Percentiles rank a stretch among this genome's conserved stretches.
phyloP scores from a whole-genome alignment of 2,329 filamentous ascomycete genomes.

The Paramyrothecium roridum region DNA sequence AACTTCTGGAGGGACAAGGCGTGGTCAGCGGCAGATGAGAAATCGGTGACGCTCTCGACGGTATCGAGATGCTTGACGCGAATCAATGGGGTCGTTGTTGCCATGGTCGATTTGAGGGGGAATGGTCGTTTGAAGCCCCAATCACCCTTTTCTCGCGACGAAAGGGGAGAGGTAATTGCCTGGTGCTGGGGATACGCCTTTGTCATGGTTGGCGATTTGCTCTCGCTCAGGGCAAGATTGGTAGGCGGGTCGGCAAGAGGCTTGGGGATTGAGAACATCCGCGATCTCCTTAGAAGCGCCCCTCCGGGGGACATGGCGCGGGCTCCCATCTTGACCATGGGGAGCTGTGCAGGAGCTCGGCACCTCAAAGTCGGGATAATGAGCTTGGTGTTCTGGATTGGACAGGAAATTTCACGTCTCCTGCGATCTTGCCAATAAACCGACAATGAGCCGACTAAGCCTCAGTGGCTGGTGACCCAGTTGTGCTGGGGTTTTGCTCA shows the following conservation, averaged over 20 bases:
- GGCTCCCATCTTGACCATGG: conserved; percentile 25
- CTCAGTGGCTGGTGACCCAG: background rate
- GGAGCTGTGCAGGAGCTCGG: conserved; percentile 22
- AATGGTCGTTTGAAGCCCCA: conserved; percentile 90
- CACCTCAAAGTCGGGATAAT: conserved; percentile 15
- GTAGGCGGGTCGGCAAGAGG: conserved; percentile 65
- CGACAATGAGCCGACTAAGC: background rate
- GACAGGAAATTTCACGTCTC: conserved; percentile 25
- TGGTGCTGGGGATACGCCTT: conserved; percentile 77
- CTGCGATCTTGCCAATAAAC: background rate
- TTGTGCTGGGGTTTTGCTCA: background rate
- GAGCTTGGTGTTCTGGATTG: conserved; percentile 10
- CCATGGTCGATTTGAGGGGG: conserved; percentile 70
- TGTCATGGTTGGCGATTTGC: conserved; percentile 50
- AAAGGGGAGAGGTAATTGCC: conserved; percentile 72
- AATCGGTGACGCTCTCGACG: conserved; percentile 85
- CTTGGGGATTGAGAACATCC: conserved; percentile 82
- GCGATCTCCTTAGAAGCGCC: conserved; percentile 77
- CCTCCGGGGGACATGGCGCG: conserved; percentile 55
- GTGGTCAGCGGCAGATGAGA: conserved; percentile 78
- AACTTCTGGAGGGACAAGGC: conserved; percentile 79
- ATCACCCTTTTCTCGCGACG: conserved; percentile 74
- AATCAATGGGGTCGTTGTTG: conserved; percentile 70
- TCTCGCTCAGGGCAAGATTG: conserved; percentile 27
- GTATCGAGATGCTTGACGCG: conserved; percentile 79